Evolutionary conservation across 805 yeast species (phyloP), one percentile per base, ranked within the genome.

Genomic region (Starmerella scarabaei): DNA sequence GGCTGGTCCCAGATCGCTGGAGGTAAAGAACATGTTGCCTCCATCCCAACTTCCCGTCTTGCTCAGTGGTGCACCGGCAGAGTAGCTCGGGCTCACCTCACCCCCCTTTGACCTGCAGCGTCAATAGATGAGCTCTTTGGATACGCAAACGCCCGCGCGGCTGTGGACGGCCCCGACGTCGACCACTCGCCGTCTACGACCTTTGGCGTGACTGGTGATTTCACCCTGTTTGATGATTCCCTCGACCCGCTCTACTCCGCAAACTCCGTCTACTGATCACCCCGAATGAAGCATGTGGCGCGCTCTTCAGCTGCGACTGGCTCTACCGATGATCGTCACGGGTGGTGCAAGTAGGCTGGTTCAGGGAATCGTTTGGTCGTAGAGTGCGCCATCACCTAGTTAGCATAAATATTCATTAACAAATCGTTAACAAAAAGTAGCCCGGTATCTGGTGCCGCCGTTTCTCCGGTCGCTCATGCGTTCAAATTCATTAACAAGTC

Each of bases 91-190:
- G 48, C 52, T 48, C 52, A 42, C 45, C 50, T 42, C 48, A 45
- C 24, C 16, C 30, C n/a, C 30, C 28, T 31, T 47, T 51, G 56
- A 44, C 56, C 56, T 33, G 56, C 56, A 48, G 56, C 56, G 56
- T 53, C 56, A 47, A 51, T 53, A 36, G 56, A 53, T 47, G 56
- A 50, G 45, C 49, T 51, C 43, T 38, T 48, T 30, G 51, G 41
- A 28, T 45, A 40, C 21, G 47, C 46, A 12, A 37, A 37, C 28
- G 35, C 36, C 46, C 51, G 50, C 11, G 50, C 49, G 40, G 49
- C 49, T 12, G 30, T 28, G 11, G 52, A 41, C n/a, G 52, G 43
- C 44, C 49, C 49, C 44, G 53, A 49, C 29, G 51, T 42, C 38
- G 17, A 23, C 32, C 30, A 27, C n/a, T 19, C 44, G 37, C 41